Evolutionary conservation across 352 stramenopile genomes (phyloP).

Genomic region (Pythium myriotylum): DNA sequence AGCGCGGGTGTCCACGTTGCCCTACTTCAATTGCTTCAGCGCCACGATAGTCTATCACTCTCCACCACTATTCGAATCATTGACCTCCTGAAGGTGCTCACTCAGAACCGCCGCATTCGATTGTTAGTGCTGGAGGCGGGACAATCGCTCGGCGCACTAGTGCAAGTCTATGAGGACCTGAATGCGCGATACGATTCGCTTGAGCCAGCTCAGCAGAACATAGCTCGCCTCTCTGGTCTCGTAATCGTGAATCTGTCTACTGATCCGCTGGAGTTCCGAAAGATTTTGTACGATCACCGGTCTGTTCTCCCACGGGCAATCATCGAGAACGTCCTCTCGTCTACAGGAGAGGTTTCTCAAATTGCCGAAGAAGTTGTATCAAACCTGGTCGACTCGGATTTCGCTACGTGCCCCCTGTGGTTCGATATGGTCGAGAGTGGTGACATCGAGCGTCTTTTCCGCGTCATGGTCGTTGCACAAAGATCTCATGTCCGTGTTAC

Average conservation of each 20-base stretch:
- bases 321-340: conserved; percentile 66
- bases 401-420: conserved; percentile 83
- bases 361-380: conserved; percentile 75
- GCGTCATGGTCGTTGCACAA: conserved; percentile 57
- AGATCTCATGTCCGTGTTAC: conserved; percentile 64
- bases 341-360: conserved; percentile 46
- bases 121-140: conserved; percentile 72
- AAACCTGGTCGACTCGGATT: conserved; percentile 81
- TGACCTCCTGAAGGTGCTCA: conserved; percentile 55
- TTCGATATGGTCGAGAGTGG: conserved; percentile 67
- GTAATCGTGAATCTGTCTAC: conserved; percentile 71
- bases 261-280: conserved; percentile 81
- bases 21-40: conserved; percentile 57
- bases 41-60: conserved; percentile 1
- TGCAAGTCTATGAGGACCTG: conserved; percentile 54
- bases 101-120: conserved; percentile 63
- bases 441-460: conserved; percentile 63
- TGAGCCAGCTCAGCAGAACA: conserved; percentile 38
- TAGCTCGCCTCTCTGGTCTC: conserved; percentile 49
- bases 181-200: conserved; percentile 42
- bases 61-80: conserved; percentile 31
- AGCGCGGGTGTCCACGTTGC: conserved; percentile 67
- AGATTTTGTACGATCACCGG: conserved; percentile 76
- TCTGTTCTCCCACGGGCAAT: conserved; percentile 53
- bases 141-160: conserved; percentile 49